These are phyloP conservation scores for Aurifilum marmelostoma DNA, from an alignment of 2,329 filamentous ascomycete genomes.

Conservation along the genomic window DNA sequence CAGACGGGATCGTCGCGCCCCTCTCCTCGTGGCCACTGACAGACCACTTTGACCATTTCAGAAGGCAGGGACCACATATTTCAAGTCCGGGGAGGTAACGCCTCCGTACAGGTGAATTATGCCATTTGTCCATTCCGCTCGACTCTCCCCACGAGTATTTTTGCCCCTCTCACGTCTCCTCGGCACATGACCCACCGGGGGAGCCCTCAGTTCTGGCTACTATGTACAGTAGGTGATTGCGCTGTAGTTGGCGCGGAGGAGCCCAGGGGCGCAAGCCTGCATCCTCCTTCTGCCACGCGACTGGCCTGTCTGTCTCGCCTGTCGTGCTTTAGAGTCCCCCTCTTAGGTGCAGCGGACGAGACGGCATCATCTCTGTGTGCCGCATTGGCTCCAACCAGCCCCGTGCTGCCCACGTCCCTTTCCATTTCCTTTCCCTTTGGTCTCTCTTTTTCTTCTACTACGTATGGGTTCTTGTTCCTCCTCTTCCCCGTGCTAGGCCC, in stretches of 20 bases:
- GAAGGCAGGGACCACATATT: neutral
- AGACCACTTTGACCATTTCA: neutral
- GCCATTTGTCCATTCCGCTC: conserved; percentile 1
- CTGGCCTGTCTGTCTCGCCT: conserved; percentile 14
- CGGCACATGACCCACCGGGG: neutral
- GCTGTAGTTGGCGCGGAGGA: neutral
- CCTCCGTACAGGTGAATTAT: neutral
- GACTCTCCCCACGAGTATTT: neutral
- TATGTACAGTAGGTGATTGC: neutral
- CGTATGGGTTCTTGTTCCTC: neutral
- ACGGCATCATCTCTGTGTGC: neutral
- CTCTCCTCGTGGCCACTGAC: neutral
- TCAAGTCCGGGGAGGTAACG: conserved; percentile 5
- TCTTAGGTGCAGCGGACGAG: neutral
- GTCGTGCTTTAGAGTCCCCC: neutral
- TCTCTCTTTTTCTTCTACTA: neutral
- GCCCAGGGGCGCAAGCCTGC: neutral
- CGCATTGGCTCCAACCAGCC: neutral
- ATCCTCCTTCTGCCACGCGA: conserved; percentile 13
- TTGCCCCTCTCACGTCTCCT: neutral
- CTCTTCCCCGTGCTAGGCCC: neutral
- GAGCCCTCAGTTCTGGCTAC: neutral
- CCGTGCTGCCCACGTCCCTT: neutral
- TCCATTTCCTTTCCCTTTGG: no score
- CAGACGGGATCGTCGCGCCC: neutral